Evolutionary conservation across 768 basidiomycete genomes (phyloP).

Genomic region (Tulasnella sp.): DNA sequence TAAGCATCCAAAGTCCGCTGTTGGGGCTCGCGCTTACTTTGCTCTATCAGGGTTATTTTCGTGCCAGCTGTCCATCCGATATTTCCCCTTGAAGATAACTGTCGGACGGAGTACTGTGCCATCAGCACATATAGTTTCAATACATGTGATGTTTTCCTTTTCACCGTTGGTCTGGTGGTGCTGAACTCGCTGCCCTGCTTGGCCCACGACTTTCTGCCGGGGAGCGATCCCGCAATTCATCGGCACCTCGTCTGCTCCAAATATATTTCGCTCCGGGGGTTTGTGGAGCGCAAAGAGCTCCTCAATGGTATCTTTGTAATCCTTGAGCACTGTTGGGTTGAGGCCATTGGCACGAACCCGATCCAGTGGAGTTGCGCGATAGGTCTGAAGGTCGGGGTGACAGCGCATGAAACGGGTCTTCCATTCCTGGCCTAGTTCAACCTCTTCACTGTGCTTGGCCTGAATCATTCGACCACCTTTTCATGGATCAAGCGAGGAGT

Average conservation of each 20-base stretch:
- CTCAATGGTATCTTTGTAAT: constrained; percentile 8
- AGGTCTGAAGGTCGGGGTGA: constrained; percentile 4
- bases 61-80: background rate
- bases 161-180: background rate
- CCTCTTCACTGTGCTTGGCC: background rate
- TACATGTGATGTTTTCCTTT: constrained; percentile 17
- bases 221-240: background rate
- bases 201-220: constrained; percentile 17
- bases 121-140: constrained; percentile 16
- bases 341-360: background rate
- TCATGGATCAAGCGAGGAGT: background rate
- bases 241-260: constrained; percentile 17
- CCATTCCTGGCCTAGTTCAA: constrained; percentile 10
- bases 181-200: background rate
- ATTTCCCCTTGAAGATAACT: constrained; percentile 21
- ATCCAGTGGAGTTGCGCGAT: constrained; percentile 14
- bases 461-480: background rate
- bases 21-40: background rate
- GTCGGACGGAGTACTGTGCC: constrained; percentile 6
- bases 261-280: background rate
- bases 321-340: background rate
- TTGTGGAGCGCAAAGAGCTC: background rate
- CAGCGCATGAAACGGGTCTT: constrained; percentile 9
- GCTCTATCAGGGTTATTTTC: constrained; percentile 8
- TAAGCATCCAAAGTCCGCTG: background rate